These are phyloP conservation scores for Bonia amplexicaulis DNA, from an alignment of 176 grass and related monocot genomes.

Conservation along the genomic window DNA sequence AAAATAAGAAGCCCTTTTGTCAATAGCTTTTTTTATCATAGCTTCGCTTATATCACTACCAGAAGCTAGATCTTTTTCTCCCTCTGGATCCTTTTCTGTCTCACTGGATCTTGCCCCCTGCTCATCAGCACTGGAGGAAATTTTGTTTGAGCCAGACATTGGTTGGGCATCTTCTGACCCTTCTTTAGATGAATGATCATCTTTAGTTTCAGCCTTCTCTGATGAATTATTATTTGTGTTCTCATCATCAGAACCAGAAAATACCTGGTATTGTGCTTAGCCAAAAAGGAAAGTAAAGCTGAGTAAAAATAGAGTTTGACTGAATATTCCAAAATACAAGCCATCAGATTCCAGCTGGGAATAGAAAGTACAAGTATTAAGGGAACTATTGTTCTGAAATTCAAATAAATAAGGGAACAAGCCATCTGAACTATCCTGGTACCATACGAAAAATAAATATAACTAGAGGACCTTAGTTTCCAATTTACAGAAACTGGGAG, in stretches of 20 bases:
- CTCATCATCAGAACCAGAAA: slow-evolving; percentile 63
- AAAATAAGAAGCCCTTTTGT: slow-evolving; percentile 65
- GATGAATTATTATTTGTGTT: slow-evolving; percentile 38
- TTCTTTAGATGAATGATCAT: slow-evolving; percentile 47
- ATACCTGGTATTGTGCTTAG: slow-evolving; percentile 40
- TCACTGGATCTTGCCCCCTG: slow-evolving; percentile 31
- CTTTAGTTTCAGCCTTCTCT: slow-evolving; percentile 31
- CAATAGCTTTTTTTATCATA: slow-evolving; percentile 67
- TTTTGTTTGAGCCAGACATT: slow-evolving; percentile 23
- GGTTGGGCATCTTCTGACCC: slow-evolving; percentile 41
- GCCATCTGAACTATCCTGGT: background rate
- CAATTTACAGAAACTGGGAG: background rate
- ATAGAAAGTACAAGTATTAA: slow-evolving; percentile 3
- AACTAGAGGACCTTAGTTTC: background rate
- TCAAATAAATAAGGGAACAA: slow-evolving; percentile 5
- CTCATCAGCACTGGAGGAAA: slow-evolving; percentile 31
- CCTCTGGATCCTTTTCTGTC: slow-evolving; percentile 21
- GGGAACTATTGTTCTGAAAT: background rate
- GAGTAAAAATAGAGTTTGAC: background rate
- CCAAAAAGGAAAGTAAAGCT: background rate
- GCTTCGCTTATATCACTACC: slow-evolving; percentile 53
- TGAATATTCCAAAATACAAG: slow-evolving; percentile 4
- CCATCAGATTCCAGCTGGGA: background rate
- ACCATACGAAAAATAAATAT: background rate
- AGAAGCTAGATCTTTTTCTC: slow-evolving; percentile 31